Evolutionary conservation across 371 early-diverging fungal species (phyloP), one percentile per base, ranked within the genome.

Genomic region (Mucor racemosus): DNA sequence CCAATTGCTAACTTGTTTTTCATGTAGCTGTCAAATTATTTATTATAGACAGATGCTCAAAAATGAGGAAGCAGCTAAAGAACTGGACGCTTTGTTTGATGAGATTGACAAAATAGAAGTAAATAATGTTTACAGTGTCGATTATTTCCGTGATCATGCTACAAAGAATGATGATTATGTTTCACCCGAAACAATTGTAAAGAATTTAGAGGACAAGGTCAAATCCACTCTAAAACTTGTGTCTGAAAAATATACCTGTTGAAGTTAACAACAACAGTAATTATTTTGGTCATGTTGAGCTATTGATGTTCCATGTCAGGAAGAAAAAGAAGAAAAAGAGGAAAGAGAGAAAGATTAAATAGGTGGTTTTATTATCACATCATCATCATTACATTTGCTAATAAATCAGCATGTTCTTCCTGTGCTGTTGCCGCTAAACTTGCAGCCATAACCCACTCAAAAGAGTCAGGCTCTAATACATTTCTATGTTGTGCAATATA

Each of bases 31-130:
- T 10, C 66, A 73, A 31, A 57, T 77, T 41, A 44, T 71, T 7
- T 77, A 75, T 34, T 77, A 79, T 56, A 46, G 60, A 56, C 69
- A 73, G 34, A 57, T 76, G n/a, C 13, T 63, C 35, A 66, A 73
- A 39, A 69, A 76, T 10, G 71, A 75, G 58, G 62, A 67, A 3
- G 68, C 60, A 0, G 66, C 69, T 7, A 39, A 62, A 21, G 66
- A 60, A 31, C 34, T 81, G 26, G 62, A 73, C 17, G 34, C 13
- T 14, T 56, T 81, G 17, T 69, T 74, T 39, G 68, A 76, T 34
- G 76, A 81, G 44, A 42, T 81, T n/a, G 62, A 68, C 40, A 61
- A 61, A 41, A 69, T 77, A 13, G 77, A 77, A 46, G 74, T 77
- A 1, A 65, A 77, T 4, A 69, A 76, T 71, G 50, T 81, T 6